Conservation (phyloP, 306 rosid genomes). For the Acmispon strigosus region DNA sequence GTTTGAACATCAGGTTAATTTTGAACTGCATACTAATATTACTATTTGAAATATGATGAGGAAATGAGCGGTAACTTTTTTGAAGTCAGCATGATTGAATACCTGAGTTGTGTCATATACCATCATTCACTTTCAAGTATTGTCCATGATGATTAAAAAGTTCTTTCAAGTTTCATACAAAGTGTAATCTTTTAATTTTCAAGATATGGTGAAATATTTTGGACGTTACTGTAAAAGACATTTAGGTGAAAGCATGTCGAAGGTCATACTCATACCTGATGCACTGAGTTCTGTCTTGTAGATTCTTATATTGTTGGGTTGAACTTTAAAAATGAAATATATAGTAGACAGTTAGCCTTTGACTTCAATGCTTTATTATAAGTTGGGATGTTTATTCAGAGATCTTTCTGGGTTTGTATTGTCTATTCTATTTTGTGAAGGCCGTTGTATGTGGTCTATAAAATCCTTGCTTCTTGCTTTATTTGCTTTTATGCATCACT, state of each 20-base stretch:
- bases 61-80: neutral
- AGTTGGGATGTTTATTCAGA: neutral
- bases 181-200: neutral
- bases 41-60: neutral
- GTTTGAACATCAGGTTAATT: neutral
- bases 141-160: neutral
- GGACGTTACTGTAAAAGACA: neutral
- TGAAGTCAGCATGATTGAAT: constrained; percentile 9
- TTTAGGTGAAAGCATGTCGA: neutral
- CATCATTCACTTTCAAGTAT: neutral
- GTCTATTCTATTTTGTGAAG: neutral
- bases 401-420: neutral
- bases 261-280: neutral
- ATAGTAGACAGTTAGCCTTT: neutral
- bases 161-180: neutral
- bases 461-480: neutral
- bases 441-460: neutral
- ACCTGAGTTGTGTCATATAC: neutral
- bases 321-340: neutral
- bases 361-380: neutral
- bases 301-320: neutral
- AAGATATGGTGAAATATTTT: neutral
- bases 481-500: neutral
- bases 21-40: constrained; percentile 1
- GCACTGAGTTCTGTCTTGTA: neutral